Evolutionary conservation across 495 filamentous ascomycete species (phyloP), one percentile per base, ranked within the genome.

Genomic region (Penicillium pancosmium): DNA sequence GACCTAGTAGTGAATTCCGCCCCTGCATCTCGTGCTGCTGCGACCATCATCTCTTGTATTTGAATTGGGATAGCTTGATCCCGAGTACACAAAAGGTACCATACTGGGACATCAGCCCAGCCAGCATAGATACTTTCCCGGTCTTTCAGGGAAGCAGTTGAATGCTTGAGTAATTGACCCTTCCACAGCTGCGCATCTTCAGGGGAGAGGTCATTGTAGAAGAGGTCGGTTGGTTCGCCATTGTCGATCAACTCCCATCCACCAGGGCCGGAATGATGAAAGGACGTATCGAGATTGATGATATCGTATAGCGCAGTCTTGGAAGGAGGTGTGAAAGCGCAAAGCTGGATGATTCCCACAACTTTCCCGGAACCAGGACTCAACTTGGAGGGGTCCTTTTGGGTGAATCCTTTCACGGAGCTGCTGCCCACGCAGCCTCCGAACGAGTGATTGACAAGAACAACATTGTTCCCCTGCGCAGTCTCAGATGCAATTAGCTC

Each of bases 101-200:
- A 58, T 8, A 53, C 49, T 10, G 56, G 56, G 15, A 58, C 49
- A n/a, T 58, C 56, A 21, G 49, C 49, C 56, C 56, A 58, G 31
- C 56, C 56, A 34, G 56, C 47, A 38, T 58, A 52, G 2, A 58
- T 15, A 36, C 34, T 52, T 15, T 43, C 40, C 38, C 49, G 23
- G 33, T 43, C 48, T 13, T 13, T 47, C 16, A 44, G 46, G 19
- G 19, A 46, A 12, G 38, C 56, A 15, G 25, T 13, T 12, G 56
- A 58, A 12, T 58, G 56, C 25, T 58, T 58, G n/a, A 46, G 25
- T 12, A 58, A 18, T 10, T 36, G 23, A 23, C 38, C 21, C 19
- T 36, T 44, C 49, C 56, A 52, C 21, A 21, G 27, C 4, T 35
- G 9, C 23, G 40, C 56, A 4, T 58, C 50, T 25, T 52, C 56